A percentile compares a stretch with the other conserved stretches of the same genome.
phyloP scores from a whole-genome alignment of 2,329 filamentous ascomycete species.

The Fusarium marasasianum region DNA sequence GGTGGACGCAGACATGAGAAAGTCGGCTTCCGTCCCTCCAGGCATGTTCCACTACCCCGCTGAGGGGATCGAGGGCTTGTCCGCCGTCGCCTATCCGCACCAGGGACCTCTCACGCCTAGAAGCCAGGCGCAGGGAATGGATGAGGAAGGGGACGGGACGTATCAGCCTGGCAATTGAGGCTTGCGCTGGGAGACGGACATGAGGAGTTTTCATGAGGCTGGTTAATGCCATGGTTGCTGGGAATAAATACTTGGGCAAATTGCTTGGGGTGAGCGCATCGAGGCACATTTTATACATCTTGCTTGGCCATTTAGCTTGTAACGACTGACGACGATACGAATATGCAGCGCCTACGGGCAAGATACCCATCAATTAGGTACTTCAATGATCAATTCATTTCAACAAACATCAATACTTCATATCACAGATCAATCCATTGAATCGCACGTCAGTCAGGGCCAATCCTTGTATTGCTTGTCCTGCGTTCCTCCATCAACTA shows the following conservation, averaged over 20 bases:
- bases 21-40: background rate
- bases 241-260: background rate
- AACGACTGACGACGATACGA: slow-evolving; percentile 2
- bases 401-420: background rate
- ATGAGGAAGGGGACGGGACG: background rate
- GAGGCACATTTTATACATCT: background rate
- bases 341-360: background rate
- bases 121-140: background rate
- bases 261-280: background rate
- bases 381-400: background rate
- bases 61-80: background rate
- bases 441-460: background rate
- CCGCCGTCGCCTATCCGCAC: background rate
- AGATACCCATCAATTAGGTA: background rate
- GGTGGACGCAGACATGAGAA: background rate
- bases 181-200: background rate
- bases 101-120: slow-evolving; percentile 1
- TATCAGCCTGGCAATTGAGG: background rate
- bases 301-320: slow-evolving; percentile 5
- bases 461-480: slow-evolving; percentile 6
- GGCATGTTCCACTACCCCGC: background rate
- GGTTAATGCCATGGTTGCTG: background rate
- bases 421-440: background rate
- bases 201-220: background rate
- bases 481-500: slow-evolving; percentile 26